Base-by-base conservation (phyloP, 805 yeast genomes). In the Lipomyces oligophaga region DNA sequence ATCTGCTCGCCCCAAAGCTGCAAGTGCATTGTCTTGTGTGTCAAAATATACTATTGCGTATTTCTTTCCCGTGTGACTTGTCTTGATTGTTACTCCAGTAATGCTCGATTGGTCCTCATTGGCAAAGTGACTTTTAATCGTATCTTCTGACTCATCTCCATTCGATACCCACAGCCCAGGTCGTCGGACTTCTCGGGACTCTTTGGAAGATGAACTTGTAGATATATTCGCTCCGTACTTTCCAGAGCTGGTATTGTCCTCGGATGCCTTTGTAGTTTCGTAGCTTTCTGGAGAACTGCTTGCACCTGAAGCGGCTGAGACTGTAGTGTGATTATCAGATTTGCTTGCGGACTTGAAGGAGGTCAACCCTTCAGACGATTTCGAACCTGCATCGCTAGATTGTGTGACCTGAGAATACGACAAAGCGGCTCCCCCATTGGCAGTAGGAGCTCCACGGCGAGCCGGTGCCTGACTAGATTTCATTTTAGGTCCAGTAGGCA, bases 151-250 rank as follows among this genome's bases (percentile, higher is more conserved):
- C n/a, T 61, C 63, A 28, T 58, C 61, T 34, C 67, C 72, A 3
- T 62, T 61, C 30, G 67, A 61, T 54, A 69, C 59, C 71, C 71
- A 70, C 19, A 69, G 58, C 2, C 70, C 73, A 5, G 68, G 69
- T 8, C 55, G 51, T 11, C 36, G 30, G 3, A 43, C 27, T 18
- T 21, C 31, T 11, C 35, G 47, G 24, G 36, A 18, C n/a, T n/a
- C n/a, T n/a, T n/a, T n/a, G n/a, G n/a, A n/a, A n/a, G n/a, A n/a
- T n/a, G n/a, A n/a, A n/a, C n/a, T n/a, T n/a, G n/a, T n/a, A n/a
- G n/a, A n/a, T n/a, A n/a, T n/a, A n/a, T n/a, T n/a, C n/a, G n/a
- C n/a, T n/a, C n/a, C n/a, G n/a, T n/a, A n/a, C n/a, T n/a, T n/a
- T n/a, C n/a, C n/a, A n/a, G n/a, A n/a, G n/a, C n/a, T n/a, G n/a